Percentiles rank a stretch among this genome's conserved stretches.
Conservation (phyloP, 345 rosid species). For the Citrus sinensis region DNA sequence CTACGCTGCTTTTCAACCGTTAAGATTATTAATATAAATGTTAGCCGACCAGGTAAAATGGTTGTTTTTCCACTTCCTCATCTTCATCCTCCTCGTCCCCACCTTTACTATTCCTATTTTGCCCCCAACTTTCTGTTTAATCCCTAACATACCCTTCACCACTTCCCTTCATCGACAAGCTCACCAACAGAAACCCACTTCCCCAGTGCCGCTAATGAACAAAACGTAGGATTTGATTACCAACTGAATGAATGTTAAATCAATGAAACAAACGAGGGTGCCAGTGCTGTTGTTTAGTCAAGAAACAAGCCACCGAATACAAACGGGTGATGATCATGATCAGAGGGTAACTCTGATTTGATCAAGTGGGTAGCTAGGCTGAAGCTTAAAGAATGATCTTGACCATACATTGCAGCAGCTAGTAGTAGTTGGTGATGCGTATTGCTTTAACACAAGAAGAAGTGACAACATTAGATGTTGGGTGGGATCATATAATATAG, state of each 20-base stretch:
- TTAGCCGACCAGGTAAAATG: too few species aligned
- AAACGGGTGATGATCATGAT: conserved; percentile 1
- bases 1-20: too few species aligned
- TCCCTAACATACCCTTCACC: conserved; percentile 46
- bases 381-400: conserved; percentile 36
- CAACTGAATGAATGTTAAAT: neutral
- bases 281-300: conserved; percentile 20
- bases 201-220: conserved; percentile 16
- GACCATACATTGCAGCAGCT: conserved; percentile 38
- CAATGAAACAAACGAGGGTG: conserved; percentile 46
- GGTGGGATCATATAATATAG: too few species aligned
- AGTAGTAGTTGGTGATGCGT: neutral
- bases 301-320: conserved; percentile 57
- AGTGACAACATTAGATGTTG: too few species aligned
- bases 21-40: too few species aligned
- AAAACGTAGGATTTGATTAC: conserved; percentile 23
- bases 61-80: conserved; percentile 14
- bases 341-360: conserved; percentile 23
- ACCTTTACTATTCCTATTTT: conserved; percentile 8
- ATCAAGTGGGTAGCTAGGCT: conserved; percentile 14
- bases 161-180: conserved; percentile 48
- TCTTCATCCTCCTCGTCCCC: conserved; percentile 9
- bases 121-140: conserved; percentile 30
- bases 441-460: too few species aligned
- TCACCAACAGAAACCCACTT: conserved; percentile 49